Percentiles rank a stretch among this genome's conserved stretches.
Conservation (phyloP, 805 yeast genomes). For the Maudiozyma bulderi region DNA sequence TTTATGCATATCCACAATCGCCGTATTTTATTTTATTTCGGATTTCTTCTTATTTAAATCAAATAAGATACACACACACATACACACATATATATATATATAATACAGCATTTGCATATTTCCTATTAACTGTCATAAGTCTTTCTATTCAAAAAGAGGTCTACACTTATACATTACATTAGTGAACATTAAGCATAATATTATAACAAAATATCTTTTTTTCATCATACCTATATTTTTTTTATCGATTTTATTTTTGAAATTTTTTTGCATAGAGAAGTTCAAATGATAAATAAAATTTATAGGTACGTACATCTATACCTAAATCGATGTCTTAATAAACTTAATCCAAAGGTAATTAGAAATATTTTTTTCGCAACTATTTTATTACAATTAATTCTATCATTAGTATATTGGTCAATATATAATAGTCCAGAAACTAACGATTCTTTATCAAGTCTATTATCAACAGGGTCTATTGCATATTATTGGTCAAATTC, state of each 20-base stretch:
- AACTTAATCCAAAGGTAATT: neutral
- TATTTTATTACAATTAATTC: constrained; percentile 1
- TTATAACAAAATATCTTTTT: too few species aligned
- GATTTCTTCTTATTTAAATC: too few species aligned
- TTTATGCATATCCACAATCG: too few species aligned
- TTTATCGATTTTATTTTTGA: neutral
- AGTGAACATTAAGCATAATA: too few species aligned
- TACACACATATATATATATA: too few species aligned
- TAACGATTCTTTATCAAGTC: neutral
- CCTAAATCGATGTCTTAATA: neutral
- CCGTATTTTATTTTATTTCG: too few species aligned
- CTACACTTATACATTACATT: too few species aligned
- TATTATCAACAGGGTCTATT: neutral
- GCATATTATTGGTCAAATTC: neutral
- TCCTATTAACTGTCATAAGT: too few species aligned
- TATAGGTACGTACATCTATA: neutral
- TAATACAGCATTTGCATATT: too few species aligned
- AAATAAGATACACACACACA: too few species aligned
- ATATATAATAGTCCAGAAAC: neutral
- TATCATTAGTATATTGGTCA: constrained; percentile 1
- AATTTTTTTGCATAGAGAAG: neutral
- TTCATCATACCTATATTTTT: too few species aligned
- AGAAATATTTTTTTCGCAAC: constrained; percentile 1
- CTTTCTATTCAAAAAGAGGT: too few species aligned
- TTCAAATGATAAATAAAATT: neutral